Conservation (phyloP, 73 alveolate species). For the Tetrahymena thermophila region DNA sequence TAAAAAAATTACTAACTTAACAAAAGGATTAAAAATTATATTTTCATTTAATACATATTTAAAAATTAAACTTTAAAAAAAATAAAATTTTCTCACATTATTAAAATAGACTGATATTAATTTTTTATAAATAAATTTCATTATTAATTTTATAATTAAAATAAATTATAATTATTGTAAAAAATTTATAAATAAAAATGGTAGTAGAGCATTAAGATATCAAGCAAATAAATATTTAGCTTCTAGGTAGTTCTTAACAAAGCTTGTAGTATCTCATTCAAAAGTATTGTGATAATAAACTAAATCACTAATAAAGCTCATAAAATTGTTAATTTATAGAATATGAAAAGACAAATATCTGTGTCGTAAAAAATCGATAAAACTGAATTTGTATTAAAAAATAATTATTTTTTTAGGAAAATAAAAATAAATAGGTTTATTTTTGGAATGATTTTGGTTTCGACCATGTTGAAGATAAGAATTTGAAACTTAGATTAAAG, state of each 20-base stretch:
- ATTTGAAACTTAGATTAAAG: not conserved
- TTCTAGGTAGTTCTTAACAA: not conserved
- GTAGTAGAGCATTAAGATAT: not conserved
- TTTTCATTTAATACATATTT: too few species aligned
- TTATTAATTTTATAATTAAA: too few species aligned
- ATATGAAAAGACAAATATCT: not conserved
- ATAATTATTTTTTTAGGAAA: not conserved
- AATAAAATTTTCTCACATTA: too few species aligned
- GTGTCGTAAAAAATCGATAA: not conserved
- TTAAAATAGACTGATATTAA: too few species aligned
- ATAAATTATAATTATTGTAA: too few species aligned
- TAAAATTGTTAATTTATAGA: not conserved
- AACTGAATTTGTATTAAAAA: not conserved
- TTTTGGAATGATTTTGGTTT: not conserved
- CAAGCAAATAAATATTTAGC: not conserved
- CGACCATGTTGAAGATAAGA: not conserved
- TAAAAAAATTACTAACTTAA: too few species aligned
- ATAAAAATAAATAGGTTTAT: not conserved
- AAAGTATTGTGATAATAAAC: not conserved
- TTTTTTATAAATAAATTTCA: too few species aligned
- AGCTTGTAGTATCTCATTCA: not conserved
- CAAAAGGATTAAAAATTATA: too few species aligned
- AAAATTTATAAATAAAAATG: not conserved
- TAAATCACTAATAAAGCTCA: too few species aligned
- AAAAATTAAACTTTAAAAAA: too few species aligned